Evolutionary conservation across 2,329 filamentous ascomycete species (phyloP), one percentile per base, ranked within the genome.

Genomic region (Didymellaceae sp.): DNA sequence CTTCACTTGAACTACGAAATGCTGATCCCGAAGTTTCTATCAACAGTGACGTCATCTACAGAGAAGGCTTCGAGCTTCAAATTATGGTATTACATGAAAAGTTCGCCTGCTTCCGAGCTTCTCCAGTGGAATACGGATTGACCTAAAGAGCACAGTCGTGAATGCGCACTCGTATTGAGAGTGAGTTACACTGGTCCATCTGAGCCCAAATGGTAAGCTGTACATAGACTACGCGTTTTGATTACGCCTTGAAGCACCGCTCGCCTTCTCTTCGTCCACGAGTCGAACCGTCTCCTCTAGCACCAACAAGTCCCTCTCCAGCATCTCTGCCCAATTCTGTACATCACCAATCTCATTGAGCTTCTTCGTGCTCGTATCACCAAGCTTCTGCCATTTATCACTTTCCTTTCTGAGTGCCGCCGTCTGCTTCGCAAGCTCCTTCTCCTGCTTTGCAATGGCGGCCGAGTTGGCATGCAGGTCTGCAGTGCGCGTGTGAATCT

Each of bases 241-340:
- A 22, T 22, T 24, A 35, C 18, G n/a, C 22, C n/a, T 25, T 17
- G 18, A 22, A 5, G 22, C 46, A 16, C 37, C 13, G 22, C 61
- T 53, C 5, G 44, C 62, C 24, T 46, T 58, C 44, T 58, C 43
- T 28, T 50, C 60, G 35, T 75, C 71, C 8, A 66, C 72, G 55
- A 75, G 45, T 45, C 72, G 59, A 43, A 74, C 37, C 18, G 73
- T 75, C 57, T 75, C 73, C 56, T 75, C 73, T 53, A 75, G 45
- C 30, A 75, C 72, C 45, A 75, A 33, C 51, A 75, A 37, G 40
- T 75, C 73, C 37, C 73, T 59, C 54, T 75, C 89, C 65, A 93
- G 78, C 74, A 91, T 84, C 80, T 94, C 90, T 17, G 89, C 88
- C 89, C 89, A 94, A 71, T 92, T 92, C 78, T 93, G 89, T 67